These are phyloP conservation scores for Sporodiniella umbellata DNA, from an alignment of 371 early-diverging fungal species.

Conservation along the genomic window DNA sequence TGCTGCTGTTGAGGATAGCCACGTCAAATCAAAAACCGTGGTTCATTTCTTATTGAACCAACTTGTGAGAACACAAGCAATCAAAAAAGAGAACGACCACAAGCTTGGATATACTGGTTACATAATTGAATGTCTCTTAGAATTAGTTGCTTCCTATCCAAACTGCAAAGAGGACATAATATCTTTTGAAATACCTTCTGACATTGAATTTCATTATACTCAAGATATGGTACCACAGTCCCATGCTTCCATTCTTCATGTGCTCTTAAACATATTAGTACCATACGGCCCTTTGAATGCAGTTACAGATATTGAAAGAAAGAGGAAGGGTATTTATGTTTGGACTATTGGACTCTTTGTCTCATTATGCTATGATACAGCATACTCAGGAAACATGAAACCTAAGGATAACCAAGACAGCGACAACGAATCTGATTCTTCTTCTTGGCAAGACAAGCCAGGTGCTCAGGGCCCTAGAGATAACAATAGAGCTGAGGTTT, in stretches of 20 bases:
- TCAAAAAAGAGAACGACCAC: conserved; percentile 3
- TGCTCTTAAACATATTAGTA: conserved; percentile 57
- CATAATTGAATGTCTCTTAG: conserved; percentile 81
- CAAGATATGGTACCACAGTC: background rate
- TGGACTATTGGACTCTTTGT: conserved; percentile 63
- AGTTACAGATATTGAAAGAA: conserved; percentile 47
- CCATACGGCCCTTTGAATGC: conserved; percentile 54
- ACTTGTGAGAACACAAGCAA: background rate
- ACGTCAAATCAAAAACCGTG: background rate
- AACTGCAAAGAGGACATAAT: conserved; percentile 72
- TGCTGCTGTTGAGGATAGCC: too few relatives aligned
- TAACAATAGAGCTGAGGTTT: conserved; percentile 16
- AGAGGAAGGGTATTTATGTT: conserved; percentile 59
- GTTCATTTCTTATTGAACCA: conserved; percentile 15
- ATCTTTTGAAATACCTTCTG: conserved; percentile 38
- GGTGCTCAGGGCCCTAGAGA: conserved; percentile 9
- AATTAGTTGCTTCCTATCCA: conserved; percentile 81
- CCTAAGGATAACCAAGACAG: background rate
- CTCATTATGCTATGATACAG: conserved; percentile 50
- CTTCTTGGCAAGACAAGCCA: background rate
- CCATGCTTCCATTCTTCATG: conserved; percentile 11
- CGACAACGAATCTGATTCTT: background rate
- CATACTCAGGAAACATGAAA: background rate
- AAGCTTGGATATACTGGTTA: conserved; percentile 68
- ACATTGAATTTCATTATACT: background rate